Conservation (phyloP, 2,329 filamentous ascomycete genomes). For the Metarhizium rileyi region DNA sequence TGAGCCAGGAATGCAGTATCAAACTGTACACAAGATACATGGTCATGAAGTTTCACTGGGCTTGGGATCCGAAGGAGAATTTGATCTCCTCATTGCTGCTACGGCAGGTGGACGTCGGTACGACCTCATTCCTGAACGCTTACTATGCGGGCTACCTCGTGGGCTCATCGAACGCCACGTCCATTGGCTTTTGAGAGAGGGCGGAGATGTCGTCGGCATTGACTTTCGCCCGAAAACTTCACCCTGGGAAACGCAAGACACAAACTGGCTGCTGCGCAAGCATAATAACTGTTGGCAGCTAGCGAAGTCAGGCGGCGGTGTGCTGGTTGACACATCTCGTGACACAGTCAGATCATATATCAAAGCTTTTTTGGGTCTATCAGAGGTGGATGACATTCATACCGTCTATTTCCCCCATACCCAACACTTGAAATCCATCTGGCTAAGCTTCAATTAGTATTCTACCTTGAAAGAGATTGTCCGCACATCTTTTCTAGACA, state of each 20-base stretch:
- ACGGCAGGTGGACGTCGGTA: not conserved
- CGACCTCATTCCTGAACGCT: not conserved
- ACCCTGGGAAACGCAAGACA: not conserved
- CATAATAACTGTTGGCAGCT: not conserved
- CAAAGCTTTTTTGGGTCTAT: not conserved
- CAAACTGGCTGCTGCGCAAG: not conserved
- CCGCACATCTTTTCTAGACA: conserved; percentile 33
- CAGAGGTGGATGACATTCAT: not conserved
- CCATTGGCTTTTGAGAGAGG: not conserved
- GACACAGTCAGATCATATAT: not conserved
- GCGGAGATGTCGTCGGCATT: not conserved
- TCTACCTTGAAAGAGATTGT: conserved; percentile 23
- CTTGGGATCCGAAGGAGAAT: not conserved
- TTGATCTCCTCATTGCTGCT: not conserved
- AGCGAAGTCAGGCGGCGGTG: not conserved
- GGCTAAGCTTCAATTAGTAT: conserved; percentile 37
- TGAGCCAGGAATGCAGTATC: conserved; percentile 30
- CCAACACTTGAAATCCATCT: conserved; percentile 30
- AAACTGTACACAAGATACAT: conserved; percentile 19
- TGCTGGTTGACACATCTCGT: not conserved
- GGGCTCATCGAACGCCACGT: not conserved
- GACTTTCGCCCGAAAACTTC: not conserved
- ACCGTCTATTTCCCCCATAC: not conserved
- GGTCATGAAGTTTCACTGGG: conserved; percentile 27
- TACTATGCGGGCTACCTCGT: not conserved